Base-by-base conservation (phyloP, 306 rosid species). In the Quillaja saponaria region DNA sequence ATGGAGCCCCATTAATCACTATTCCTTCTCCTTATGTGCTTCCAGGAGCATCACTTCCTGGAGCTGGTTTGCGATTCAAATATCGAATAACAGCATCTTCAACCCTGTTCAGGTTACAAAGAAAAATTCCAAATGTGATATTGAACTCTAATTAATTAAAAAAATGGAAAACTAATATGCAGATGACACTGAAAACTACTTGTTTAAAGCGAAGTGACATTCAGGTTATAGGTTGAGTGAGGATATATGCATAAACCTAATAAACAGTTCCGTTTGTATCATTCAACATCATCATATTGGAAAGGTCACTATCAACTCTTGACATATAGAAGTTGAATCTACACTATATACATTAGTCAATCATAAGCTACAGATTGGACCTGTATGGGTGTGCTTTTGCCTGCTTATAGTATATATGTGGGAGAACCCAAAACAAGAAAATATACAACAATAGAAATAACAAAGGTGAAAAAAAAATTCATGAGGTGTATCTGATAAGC, bases 1-100 rank as follows among this genome's bases (percentile, higher is more conserved):
- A 42, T 10, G 42, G 20, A 31, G 40, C 40, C 35, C 55, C 31
- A 34, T 42, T 54, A 67, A 67, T 47, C 69, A 70, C 73, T 64
- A 10, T 33, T 46, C 64, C 55, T 19, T 47, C 42, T 47, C 45
- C 21, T 88, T 79, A 90, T 33, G 82, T 83, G 80, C 90, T 85
- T 76, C 97, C 96, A 5, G 99, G 99, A 47, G 72, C 96, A 52
- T 94, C 97, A 44, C 83, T 75, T 67, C 91, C 97, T 1, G 86
- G 68, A 9, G 80, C 77, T 34, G 99, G 96, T 71, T 87, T 90
- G 70, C 96, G 95, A 73, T 94, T 94, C 73, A 92, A 76, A 66
- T 86, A 92, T 4, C 98, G 95, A 61, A 91, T 90, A 64, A 94
- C 95, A 35, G 98, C 96, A 79, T 92, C 98, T 81, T 92, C 98